These are phyloP conservation scores for Tetrapisispora arboricola DNA, from an alignment of 805 yeast species.

Conservation along the genomic window DNA sequence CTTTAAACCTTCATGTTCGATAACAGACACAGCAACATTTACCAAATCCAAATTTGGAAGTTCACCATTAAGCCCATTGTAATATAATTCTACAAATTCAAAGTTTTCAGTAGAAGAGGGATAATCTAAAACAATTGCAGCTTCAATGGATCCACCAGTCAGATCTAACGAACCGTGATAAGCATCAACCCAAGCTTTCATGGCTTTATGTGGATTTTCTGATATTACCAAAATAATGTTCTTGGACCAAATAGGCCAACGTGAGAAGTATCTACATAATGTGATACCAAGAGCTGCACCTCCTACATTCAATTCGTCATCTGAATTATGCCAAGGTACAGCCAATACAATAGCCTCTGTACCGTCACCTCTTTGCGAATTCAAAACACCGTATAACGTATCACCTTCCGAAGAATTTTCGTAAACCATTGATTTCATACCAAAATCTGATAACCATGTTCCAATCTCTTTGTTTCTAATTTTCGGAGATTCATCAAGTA, in stretches of 20 bases:
- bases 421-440: conserved; percentile 51
- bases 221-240: conserved; percentile 83
- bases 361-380: conserved; percentile 91
- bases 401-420: conserved; percentile 34
- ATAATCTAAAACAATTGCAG: conserved; percentile 78
- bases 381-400: conserved; percentile 68
- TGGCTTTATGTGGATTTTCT: conserved; percentile 52
- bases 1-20: conserved; percentile 66
- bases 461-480: conserved; percentile 39
- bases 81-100: conserved; percentile 62
- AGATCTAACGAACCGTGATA: conserved; percentile 76
- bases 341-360: conserved; percentile 89
- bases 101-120: conserved; percentile 56
- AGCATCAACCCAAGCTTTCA: conserved; percentile 87
- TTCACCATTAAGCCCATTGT: conserved; percentile 91
- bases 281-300: conserved; percentile 68
- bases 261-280: conserved; percentile 65
- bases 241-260: conserved; percentile 93
- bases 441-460: conserved; percentile 59
- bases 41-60: conserved; percentile 86
- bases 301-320: conserved; percentile 58
- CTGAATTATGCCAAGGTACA: conserved; percentile 76
- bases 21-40: conserved; percentile 66
- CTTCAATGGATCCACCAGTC: conserved; percentile 90
- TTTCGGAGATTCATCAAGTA: conserved; percentile 18